Base-by-base conservation (phyloP, 495 filamentous ascomycete species). In the Haplographium delicatum region DNA sequence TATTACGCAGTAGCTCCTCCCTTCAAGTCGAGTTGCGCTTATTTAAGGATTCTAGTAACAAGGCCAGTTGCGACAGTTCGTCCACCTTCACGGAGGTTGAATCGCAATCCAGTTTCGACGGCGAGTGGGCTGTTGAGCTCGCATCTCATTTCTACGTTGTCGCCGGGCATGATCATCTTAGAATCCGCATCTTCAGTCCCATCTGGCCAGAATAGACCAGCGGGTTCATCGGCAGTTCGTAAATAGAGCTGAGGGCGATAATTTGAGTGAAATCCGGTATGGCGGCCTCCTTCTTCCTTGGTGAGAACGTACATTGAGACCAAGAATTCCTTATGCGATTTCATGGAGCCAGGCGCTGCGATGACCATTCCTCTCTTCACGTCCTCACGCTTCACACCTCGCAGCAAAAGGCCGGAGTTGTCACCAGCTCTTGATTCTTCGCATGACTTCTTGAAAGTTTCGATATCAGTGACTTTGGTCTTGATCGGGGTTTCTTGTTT, bases 391-490 rank as follows among this genome's bases (percentile, higher is more conserved):
- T 86, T 86, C 64, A 97, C 69, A 76, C 93, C 89, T 69, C 93
- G 88, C 67, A 98, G 85, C 19, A 98, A 81, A 18, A 98, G 85
- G 65, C 93, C 93, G n/a, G 91, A 93, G 82, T 95, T 97, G 73
- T 98, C 93, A 64, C 93, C 93, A 46, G 93, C 93, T 52, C 84
- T 79, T 52, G 89, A 88, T 71, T 95, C 88, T 44, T 93, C 88
- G 70, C 91, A 95, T 40, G 87, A 89, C 78, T 98, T 98, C 80
- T 97, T 94, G 80, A 98, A 98, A 51, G 90, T 97, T 76, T 98
- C 93, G 65, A 97, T 96, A 63, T 97, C 93, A 62, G 93, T 98
- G 50, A 98, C 91, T 76, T 96, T 97, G 65, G 94, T 96, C 80
- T 93, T 95, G 74, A 95, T 87, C 53, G 88, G 73, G 18, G 72